Evolutionary conservation across 2,329 filamentous ascomycete species (phyloP).

Genomic region (Sporothrix humicola): DNA sequence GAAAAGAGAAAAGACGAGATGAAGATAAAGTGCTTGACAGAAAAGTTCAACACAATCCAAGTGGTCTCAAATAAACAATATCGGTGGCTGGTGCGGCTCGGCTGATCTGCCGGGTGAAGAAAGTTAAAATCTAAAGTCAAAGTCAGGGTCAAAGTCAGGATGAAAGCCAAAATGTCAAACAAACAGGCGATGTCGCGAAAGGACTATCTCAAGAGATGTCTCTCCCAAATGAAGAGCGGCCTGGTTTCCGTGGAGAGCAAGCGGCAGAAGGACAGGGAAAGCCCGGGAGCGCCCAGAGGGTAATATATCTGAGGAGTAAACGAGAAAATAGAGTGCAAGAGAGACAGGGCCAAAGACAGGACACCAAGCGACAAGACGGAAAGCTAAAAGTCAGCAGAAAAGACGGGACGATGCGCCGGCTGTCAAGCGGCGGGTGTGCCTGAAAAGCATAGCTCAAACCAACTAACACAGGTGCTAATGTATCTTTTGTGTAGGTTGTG

Average conservation of each 20-base stretch:
- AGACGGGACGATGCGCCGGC: slow-evolving; percentile 19
- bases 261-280: not conserved
- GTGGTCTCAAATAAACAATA: not conserved
- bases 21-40: not conserved
- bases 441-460: not conserved
- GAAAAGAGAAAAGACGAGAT: not conserved
- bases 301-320: not conserved
- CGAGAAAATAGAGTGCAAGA: not conserved
- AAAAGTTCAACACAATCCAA: not conserved
- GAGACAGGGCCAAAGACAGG: not conserved
- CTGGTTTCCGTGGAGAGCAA: slow-evolving; percentile 13
- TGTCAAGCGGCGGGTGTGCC: slow-evolving; percentile 14
- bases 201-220: not conserved
- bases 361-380: not conserved
- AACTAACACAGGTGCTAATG: not conserved
- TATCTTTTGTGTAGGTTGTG: not conserved
- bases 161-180: not conserved
- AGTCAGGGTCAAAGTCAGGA: not conserved
- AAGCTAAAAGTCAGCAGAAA: not conserved
- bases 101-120: slow-evolving; percentile 18
- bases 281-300: not conserved
- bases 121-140: slow-evolving; percentile 8
- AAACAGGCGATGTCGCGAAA: no score
- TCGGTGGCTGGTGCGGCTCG: slow-evolving; percentile 1
- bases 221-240: slow-evolving; percentile 13